Base-by-base conservation (phyloP, 768 basidiomycete genomes). In the Ramaria sp. region DNA sequence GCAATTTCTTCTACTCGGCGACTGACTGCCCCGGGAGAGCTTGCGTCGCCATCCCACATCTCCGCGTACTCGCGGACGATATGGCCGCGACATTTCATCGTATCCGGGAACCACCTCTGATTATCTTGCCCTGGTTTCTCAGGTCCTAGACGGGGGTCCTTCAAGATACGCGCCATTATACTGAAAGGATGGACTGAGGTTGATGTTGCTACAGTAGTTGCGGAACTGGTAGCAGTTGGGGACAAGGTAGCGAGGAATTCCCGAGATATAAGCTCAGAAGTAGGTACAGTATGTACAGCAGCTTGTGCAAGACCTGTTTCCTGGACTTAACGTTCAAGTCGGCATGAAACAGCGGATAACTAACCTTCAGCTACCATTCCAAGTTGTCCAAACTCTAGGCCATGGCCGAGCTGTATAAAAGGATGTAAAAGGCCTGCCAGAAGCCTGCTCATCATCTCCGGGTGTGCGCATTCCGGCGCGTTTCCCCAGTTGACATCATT, bases 311-410 rank as follows among this genome's bases (percentile, higher is more conserved):
- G 71, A 38, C 82, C 84, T 83, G 51, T 39, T 20, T 49, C 59
- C 42, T 49, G 34, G 30, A 46, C 12, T 27, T 38, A 54, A 20
- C 43, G 24, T 34, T 10, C 24, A 15, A 53, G 24, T 41, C 20
- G 33, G 15, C 47, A 22, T 22, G 30, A 13, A 49, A n/a, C 7
- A 27, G 4, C 37, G 24, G 47, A 20, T 30, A 59, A 34, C 34
- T 22, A 53, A 84, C 85, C 86, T 71, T 88, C 84, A 1, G 78
- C 79, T 1, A 79, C 66, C 48, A 84, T 66, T 0, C 83, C 85
- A 7, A 78, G 75, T 20, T 83, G 57, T 13, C 74, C 71, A 59
- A 86, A 86, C 64, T 87, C 86, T 3, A 76, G 66, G 3, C 83
- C 84, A 65, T 79, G 78, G 13, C 82, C 84, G 2, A 70, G 61